Evolutionary conservation across 768 basidiomycete species (phyloP).

Genomic region (Naganishia randhawae): DNA sequence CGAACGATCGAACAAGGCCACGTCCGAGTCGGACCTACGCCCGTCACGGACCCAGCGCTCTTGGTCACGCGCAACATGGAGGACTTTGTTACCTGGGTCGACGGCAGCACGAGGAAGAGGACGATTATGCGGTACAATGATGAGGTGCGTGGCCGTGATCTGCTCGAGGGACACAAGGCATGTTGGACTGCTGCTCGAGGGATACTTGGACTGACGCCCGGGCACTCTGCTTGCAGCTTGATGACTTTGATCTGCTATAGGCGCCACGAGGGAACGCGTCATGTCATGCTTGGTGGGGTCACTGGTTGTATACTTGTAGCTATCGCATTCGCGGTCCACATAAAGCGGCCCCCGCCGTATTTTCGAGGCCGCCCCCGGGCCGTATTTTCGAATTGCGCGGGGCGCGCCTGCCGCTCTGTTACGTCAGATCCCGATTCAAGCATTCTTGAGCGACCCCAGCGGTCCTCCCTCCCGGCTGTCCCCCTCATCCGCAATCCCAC

Average conservation of each 20-base stretch:
- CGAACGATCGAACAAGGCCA: constrained; percentile 99
- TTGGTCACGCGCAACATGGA: constrained; percentile 97
- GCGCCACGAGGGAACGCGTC: too few relatives aligned
- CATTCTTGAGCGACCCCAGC: too few relatives aligned
- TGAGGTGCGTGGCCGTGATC: constrained; percentile 59
- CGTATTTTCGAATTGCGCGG: too few relatives aligned
- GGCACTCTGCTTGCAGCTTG: constrained; percentile 61
- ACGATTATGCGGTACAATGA: constrained; percentile 96
- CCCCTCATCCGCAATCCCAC: neutral
- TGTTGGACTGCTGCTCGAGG: neutral
- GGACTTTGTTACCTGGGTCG: constrained; percentile 99
- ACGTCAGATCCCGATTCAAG: neutral
- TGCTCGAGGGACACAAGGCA: constrained; percentile 21
- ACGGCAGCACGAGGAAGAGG: constrained; percentile 92
- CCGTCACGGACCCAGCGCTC: constrained; percentile 92
- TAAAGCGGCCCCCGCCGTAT: too few relatives aligned
- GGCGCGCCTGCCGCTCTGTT: too few relatives aligned
- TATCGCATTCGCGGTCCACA: too few relatives aligned
- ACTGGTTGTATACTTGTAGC: too few relatives aligned
- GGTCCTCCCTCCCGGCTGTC: neutral
- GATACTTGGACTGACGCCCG: neutral
- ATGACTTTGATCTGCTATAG: constrained; percentile 85
- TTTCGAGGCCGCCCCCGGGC: too few relatives aligned
- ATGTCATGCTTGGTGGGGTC: too few relatives aligned
- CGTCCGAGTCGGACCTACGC: constrained; percentile 91